Evolutionary conservation across 148 eudicot species (phyloP).

Genomic region (Euryodendron excelsum): DNA sequence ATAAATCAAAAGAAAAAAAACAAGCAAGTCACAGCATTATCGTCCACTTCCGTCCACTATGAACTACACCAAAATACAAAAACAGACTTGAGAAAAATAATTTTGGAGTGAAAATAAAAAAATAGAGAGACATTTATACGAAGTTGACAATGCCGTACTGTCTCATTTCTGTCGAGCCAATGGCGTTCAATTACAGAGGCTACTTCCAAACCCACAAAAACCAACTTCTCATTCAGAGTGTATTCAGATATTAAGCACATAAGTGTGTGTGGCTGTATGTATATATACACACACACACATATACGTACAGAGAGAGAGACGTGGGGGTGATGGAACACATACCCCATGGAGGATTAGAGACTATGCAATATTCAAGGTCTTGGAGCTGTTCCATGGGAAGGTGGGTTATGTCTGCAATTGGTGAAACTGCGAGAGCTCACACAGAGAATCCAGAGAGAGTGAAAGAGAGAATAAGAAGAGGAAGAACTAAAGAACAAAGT

Average conservation of each 20-base stretch:
- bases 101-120: not conserved
- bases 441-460: constrained; percentile 14
- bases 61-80: not conserved
- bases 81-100: not conserved
- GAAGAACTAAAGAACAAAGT: constrained; percentile 28
- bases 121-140: not conserved
- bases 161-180: not conserved
- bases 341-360: constrained; percentile 99
- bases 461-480: constrained; percentile 8
- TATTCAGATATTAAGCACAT: not conserved
- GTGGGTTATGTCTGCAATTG: constrained; percentile 84
- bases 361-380: constrained; percentile 98
- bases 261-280: not conserved
- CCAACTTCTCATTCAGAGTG: constrained; percentile 12
- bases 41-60: not conserved
- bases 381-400: constrained; percentile 99
- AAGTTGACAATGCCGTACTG: not conserved
- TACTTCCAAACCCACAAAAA: not conserved
- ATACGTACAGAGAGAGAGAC: not conserved
- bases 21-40: not conserved
- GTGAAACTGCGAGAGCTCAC: constrained; percentile 28
- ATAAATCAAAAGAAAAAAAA: not conserved
- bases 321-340: constrained; percentile 20
- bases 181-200: not conserved
- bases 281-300: not conserved